Base-by-base conservation (phyloP, 2,329 filamentous ascomycete species). In the Cladosporium sp. region DNA sequence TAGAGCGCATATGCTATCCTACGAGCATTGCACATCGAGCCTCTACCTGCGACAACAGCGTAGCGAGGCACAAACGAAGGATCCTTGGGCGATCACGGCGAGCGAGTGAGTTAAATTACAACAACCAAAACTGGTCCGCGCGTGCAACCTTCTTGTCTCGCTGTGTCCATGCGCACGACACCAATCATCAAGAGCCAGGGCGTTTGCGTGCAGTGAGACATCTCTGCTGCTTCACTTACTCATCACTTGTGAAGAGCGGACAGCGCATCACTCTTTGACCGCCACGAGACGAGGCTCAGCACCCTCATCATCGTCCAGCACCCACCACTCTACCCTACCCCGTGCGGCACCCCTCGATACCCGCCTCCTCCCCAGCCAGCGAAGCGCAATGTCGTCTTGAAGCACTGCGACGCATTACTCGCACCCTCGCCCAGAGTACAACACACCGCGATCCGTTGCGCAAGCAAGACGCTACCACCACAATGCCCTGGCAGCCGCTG, bases 401-500 rank as follows among this genome's bases (percentile, higher is more conserved):
- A 55, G 12, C 14, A 33, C 49, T 29, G 33, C 14, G 33, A 23
- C 33, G 29, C 58, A 53, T n/a, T 53, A 33, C 52, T 55, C 52
- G 60, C 26, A 62, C 21, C 14, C 33, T 12, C 49, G n/a, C 37
- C 49, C 18, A 29, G 46, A 37, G 28, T 31, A 21, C 5, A 12
- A 33, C 49, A 33, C 29, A 55, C 29, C 52, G 31, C 52, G 18
- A 31, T n/a, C 46, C 31, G 31, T 44, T 46, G 49, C 61, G 33
- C 50, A 28, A 55, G 31, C 31, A 16, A 5, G 5, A 52, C 14
- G 21, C 33, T 16, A 53, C 35, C 49, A 65, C 55, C 11, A 35
- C 33, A 35, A 97, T 97, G 93, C 92, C 93, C 86, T 99, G 95
- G 95, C 89, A 91, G 86, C 94, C 95, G 75, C 87, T 99, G 79